Percentiles rank a stretch among this genome's conserved stretches.
Conservation (phyloP, 2,329 filamentous ascomycete genomes). For the Ophiostoma triangulosporum region DNA sequence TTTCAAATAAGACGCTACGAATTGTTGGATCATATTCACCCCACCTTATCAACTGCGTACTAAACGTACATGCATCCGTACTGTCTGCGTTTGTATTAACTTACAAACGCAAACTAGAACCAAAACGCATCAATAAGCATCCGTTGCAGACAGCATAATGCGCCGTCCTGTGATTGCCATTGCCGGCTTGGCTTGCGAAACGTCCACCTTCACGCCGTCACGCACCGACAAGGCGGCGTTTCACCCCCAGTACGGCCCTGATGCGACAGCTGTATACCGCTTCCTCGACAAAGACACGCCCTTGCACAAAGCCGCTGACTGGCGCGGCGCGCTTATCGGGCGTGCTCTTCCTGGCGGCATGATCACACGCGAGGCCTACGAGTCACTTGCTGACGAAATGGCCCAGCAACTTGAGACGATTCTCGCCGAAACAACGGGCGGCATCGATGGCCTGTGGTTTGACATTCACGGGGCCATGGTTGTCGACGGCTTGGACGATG, state of each 20-base stretch:
- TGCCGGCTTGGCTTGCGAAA: constrained; percentile 39
- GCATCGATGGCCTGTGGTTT: constrained; percentile 37
- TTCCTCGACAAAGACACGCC: constrained; percentile 29
- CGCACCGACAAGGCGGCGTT: constrained; percentile 35
- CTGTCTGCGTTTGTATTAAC: no score
- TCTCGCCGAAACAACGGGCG: constrained; percentile 16
- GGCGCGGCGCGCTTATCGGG: constrained; percentile 37
- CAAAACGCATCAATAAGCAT: no score
- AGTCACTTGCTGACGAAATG: constrained; percentile 29
- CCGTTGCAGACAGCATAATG: constrained; percentile 3
- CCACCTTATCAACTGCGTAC: no score
- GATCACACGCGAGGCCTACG: constrained; percentile 32
- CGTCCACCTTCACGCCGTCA: constrained; percentile 37
- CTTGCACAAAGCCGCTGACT: constrained; percentile 29
- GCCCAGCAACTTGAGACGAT: constrained; percentile 25
- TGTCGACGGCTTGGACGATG: constrained; percentile 34
- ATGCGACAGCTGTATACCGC: constrained; percentile 30
- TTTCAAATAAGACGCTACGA: no score
- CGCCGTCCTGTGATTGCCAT: constrained; percentile 31
- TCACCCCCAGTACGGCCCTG: constrained; percentile 29
- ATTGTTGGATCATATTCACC: no score
- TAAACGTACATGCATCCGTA: no score
- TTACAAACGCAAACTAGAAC: background rate
- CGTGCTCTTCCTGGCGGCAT: constrained; percentile 37
- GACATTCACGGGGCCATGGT: constrained; percentile 45